Percentiles rank a stretch among this genome's conserved stretches.
phyloP scores from a whole-genome alignment of 495 filamentous ascomycete genomes.

The Xylaria intraflava region DNA sequence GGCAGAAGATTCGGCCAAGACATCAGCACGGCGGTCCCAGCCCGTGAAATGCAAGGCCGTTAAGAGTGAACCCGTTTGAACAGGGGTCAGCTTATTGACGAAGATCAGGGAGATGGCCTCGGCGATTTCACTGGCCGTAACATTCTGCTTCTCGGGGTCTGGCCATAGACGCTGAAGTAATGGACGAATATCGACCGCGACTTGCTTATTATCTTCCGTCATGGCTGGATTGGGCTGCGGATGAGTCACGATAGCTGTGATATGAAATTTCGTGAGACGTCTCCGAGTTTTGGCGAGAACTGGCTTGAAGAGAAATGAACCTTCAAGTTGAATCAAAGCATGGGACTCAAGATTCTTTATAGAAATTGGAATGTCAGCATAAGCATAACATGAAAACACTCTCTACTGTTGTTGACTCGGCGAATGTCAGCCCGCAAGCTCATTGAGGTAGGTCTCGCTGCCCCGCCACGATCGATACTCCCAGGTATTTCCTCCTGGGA shows the following conservation, averaged over 20 bases:
- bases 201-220: slow-evolving; percentile 20
- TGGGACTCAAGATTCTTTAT: too few relatives aligned
- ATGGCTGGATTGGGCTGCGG: slow-evolving; percentile 13
- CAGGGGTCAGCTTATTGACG: slow-evolving; percentile 70
- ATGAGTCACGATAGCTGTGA: neutral
- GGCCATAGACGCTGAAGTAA: slow-evolving; percentile 77
- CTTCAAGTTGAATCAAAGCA: too few relatives aligned
- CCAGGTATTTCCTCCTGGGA: too few relatives aligned
- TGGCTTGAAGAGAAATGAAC: neutral
- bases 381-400: too few relatives aligned
- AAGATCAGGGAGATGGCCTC: slow-evolving; percentile 83
- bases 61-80: slow-evolving; percentile 77
- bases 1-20: slow-evolving; percentile 69
- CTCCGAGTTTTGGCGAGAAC: neutral
- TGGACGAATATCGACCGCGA: slow-evolving; percentile 62
- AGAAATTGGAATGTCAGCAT: too few relatives aligned
- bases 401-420: too few relatives aligned
- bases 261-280: neutral
- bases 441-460: too few relatives aligned
- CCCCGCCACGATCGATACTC: too few relatives aligned
- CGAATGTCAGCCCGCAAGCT: too few relatives aligned
- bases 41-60: slow-evolving; percentile 85
- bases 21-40: slow-evolving; percentile 66
- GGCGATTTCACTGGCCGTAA: slow-evolving; percentile 76
- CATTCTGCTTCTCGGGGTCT: slow-evolving; percentile 58